phyloP scores from a whole-genome alignment of 106 monocot genomes.

The Dendrobium officinale region DNA sequence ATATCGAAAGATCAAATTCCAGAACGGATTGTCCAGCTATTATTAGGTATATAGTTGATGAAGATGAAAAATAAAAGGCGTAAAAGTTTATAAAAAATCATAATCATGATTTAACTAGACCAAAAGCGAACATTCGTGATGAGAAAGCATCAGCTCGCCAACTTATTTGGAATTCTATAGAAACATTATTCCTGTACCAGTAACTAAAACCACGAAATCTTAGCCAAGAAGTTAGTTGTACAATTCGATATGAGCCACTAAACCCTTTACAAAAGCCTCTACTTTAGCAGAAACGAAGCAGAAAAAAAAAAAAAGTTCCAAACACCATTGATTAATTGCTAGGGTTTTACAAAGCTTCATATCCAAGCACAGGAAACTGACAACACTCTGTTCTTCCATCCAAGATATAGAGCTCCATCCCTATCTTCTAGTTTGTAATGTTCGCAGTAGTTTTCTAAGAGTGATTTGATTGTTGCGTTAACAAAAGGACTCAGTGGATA shows the following conservation, averaged over 20 bases:
- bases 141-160: no score
- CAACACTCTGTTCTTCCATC: constrained; percentile 79
- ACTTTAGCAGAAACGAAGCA: not conserved
- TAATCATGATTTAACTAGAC: no score
- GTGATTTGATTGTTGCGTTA: constrained; percentile 66
- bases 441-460: constrained; percentile 56
- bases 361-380: constrained; percentile 79
- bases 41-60: no score
- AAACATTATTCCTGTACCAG: not conserved
- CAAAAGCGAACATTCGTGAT: no score
- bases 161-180: not conserved
- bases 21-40: no score
- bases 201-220: not conserved
- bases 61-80: no score
- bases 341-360: constrained; percentile 17
- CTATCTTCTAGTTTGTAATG: constrained; percentile 66
- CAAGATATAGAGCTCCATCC: constrained; percentile 86
- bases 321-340: not conserved
- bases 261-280: not conserved
- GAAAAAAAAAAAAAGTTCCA: not conserved
- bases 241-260: not conserved
- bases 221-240: not conserved
- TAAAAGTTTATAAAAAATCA: no score
- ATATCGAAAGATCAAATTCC: no score
- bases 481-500: constrained; percentile 71